Evolutionary conservation across 306 rosid species (phyloP).

Genomic region (Fragaria vesca): DNA sequence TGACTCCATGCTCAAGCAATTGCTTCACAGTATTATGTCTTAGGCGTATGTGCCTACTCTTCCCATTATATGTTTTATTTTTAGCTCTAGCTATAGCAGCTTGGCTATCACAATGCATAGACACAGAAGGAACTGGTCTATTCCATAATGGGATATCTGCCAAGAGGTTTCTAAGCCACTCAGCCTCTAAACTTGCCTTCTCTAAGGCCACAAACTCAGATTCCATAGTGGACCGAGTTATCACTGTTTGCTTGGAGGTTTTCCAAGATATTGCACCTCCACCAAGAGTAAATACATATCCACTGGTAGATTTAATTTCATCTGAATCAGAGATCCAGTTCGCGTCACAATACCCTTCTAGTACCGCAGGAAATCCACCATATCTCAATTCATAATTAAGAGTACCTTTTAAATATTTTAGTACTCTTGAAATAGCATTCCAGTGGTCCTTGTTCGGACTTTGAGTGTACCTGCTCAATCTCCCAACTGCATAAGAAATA

Average conservation of each 20-base stretch:
- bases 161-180: not conserved
- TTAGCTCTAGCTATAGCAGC: not conserved
- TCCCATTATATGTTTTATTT: not conserved
- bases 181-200: not conserved
- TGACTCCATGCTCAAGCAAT: not conserved
- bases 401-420: too few species aligned
- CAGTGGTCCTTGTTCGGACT: too few species aligned
- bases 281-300: too few species aligned
- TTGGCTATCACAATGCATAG: constrained; percentile 3
- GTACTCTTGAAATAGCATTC: too few species aligned
- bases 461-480: too few species aligned
- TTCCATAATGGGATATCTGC: not conserved
- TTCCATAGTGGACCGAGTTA: constrained; percentile 1
- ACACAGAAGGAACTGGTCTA: not conserved
- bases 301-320: too few species aligned
- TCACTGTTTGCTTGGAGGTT: not conserved
- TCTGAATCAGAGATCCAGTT: too few species aligned
- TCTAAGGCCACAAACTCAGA: not conserved
- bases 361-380: too few species aligned
- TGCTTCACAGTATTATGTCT: not conserved
- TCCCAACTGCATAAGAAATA: too few species aligned
- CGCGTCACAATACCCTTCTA: too few species aligned
- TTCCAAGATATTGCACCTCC: not conserved
- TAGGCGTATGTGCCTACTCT: not conserved
- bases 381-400: too few species aligned